These are phyloP conservation scores for Nidula microcarpa DNA, from an alignment of 768 basidiomycete species.

Conservation along the genomic window DNA sequence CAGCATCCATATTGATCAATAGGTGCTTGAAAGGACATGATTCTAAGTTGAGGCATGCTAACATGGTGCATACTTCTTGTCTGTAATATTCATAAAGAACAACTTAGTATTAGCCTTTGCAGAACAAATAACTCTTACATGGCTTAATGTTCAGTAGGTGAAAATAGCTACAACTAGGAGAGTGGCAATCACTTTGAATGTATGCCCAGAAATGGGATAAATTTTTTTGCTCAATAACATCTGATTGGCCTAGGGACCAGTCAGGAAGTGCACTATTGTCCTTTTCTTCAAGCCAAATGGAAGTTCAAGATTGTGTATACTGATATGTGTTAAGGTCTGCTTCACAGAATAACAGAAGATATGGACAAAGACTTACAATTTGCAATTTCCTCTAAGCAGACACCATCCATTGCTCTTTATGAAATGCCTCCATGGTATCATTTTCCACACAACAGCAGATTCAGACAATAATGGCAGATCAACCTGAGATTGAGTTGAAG, in stretches of 20 bases:
- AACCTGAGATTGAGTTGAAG: too few species aligned
- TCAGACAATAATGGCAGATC: too few species aligned
- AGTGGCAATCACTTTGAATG: slow-evolving; percentile 20
- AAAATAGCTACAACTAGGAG: slow-evolving; percentile 5
- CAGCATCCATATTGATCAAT: too few species aligned
- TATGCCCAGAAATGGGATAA: slow-evolving; percentile 33
- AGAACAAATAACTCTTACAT: slow-evolving; percentile 19
- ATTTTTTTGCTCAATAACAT: slow-evolving; percentile 6
- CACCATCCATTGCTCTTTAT: slow-evolving; percentile 38
- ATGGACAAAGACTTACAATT: slow-evolving; percentile 29
- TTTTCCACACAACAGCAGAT: slow-evolving; percentile 23
- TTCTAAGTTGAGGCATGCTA: slow-evolving; percentile 23
- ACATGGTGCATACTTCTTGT: slow-evolving; percentile 31
- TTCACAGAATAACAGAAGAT: slow-evolving; percentile 14
- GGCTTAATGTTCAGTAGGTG: slow-evolving; percentile 23
- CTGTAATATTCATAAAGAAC: slow-evolving; percentile 9
- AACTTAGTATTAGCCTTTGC: not conserved
- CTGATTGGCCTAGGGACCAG: not conserved
- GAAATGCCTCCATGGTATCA: slow-evolving; percentile 36
- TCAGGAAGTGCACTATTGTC: too few species aligned
- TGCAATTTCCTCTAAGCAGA: slow-evolving; percentile 35
- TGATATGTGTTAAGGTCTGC: slow-evolving; percentile 7
- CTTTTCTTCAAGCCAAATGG: too few species aligned
- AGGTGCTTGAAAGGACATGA: slow-evolving; percentile 24
- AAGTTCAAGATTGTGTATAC: slow-evolving; percentile 26